phyloP scores from a whole-genome alignment of 441 rosid species.

The Adansonia madagascariensis region DNA sequence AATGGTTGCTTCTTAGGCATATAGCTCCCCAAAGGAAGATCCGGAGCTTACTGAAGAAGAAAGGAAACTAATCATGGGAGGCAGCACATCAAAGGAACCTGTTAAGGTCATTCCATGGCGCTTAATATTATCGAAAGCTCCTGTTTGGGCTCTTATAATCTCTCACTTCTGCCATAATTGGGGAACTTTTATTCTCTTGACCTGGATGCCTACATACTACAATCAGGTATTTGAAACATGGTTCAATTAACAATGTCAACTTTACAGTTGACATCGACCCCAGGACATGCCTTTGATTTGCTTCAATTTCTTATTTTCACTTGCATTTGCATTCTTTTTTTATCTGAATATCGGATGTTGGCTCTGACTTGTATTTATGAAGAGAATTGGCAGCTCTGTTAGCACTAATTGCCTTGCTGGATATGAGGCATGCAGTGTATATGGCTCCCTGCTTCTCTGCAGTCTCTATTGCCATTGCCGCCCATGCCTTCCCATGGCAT shows the following conservation, averaged over 20 bases:
- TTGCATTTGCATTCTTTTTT: constrained; percentile 17
- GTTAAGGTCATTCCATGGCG: constrained; percentile 93
- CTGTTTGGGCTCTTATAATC: constrained; percentile 97
- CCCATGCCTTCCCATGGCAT: constrained; percentile 17
- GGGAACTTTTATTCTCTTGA: constrained; percentile 95
- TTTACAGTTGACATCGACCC: background rate
- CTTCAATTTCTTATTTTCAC: constrained; percentile 12
- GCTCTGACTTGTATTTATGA: constrained; percentile 2
- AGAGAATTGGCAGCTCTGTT: background rate
- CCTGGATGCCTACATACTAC: constrained; percentile 99
- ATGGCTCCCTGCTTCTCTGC: background rate
- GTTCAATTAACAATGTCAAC: background rate
- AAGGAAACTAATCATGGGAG: constrained; percentile 64
- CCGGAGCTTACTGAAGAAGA: constrained; percentile 72
- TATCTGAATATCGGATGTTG: constrained; percentile 14
- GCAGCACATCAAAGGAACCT: constrained; percentile 73
- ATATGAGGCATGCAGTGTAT: background rate
- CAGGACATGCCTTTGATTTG: background rate
- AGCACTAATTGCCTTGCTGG: constrained; percentile 8
- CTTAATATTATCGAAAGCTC: constrained; percentile 84
- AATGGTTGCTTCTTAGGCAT: constrained; percentile 62
- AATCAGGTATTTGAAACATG: constrained; percentile 64
- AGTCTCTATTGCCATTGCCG: background rate
- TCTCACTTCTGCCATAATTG: constrained; percentile 98
- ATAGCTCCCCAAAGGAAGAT: constrained; percentile 89